Evolutionary conservation across 352 stramenopile genomes (phyloP).

Genomic region (Aphanomyces invadans): DNA sequence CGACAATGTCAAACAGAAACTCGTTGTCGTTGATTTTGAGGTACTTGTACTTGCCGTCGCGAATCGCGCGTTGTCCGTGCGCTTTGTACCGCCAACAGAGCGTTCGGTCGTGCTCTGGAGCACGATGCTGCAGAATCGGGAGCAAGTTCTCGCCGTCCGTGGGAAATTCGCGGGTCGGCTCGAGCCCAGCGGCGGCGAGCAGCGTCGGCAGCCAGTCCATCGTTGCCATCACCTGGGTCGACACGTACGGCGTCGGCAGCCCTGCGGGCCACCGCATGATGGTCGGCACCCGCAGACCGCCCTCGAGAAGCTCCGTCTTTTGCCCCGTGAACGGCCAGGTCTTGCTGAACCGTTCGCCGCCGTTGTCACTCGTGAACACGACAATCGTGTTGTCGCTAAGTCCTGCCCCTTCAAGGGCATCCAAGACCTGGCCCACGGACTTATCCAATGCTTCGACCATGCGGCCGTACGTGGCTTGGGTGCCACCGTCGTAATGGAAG

Average conservation of each 20-base stretch:
- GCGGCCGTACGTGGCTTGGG: neutral
- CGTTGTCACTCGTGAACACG: neutral
- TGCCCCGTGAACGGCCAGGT: neutral
- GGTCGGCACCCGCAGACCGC: neutral
- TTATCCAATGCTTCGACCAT: neutral
- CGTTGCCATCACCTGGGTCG: neutral
- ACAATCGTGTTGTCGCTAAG: neutral
- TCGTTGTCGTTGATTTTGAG: neutral
- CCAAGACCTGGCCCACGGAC: neutral
- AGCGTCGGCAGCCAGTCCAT: neutral
- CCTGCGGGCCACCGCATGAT: neutral
- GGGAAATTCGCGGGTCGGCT: neutral
- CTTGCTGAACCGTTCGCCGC: neutral
- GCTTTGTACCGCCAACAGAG: neutral
- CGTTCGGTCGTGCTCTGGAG: neutral
- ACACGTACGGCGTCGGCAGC: neutral
- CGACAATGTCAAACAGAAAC: neutral
- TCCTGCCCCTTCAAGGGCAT: neutral
- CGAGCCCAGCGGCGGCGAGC: neutral
- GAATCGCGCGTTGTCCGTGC: neutral
- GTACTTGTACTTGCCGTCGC: neutral
- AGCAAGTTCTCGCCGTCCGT: neutral
- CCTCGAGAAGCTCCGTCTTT: neutral
- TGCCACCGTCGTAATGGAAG: neutral
- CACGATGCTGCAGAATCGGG: neutral